These are phyloP conservation scores for Lachancea cidri DNA, from an alignment of 805 yeast species.

Conservation along the genomic window DNA sequence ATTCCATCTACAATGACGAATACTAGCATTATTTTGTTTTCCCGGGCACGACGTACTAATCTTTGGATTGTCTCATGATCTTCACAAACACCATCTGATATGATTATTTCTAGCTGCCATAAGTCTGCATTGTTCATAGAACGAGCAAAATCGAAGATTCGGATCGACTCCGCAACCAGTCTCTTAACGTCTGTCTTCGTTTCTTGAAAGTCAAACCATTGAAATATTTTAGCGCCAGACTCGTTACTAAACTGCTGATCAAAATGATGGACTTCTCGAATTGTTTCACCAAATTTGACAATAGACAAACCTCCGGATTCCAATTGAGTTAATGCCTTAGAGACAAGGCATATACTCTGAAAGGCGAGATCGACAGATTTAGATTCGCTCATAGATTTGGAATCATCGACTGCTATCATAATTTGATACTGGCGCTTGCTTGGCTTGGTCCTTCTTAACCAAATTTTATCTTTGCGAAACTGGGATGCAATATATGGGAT, in stretches of 20 bases:
- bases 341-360: constrained; percentile 88
- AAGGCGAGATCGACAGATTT: constrained; percentile 86
- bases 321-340: constrained; percentile 87
- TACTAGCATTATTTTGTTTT: constrained; percentile 88
- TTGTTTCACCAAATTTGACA: constrained; percentile 82
- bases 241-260: constrained; percentile 78
- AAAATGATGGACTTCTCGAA: constrained; percentile 84
- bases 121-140: constrained; percentile 55
- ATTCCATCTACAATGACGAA: constrained; percentile 93
- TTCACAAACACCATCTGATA: constrained; percentile 97
- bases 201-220: constrained; percentile 87
- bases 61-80: constrained; percentile 80
- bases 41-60: constrained; percentile 86
- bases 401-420: constrained; percentile 95
- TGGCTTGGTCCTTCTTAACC: constrained; percentile 97
- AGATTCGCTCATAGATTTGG: constrained; percentile 95
- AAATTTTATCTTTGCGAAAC: constrained; percentile 94
- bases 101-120: constrained; percentile 90
- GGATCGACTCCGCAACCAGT: constrained; percentile 66
- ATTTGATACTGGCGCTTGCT: constrained; percentile 95
- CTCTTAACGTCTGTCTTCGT: constrained; percentile 76
- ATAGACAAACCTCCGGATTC: constrained; percentile 92
- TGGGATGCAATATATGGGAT: constrained; percentile 97
- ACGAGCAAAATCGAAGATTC: constrained; percentile 58
- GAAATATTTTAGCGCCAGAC: constrained; percentile 78